Conservation (phyloP, 164 flowering plant genomes). For the Vitis rotundifolia region DNA sequence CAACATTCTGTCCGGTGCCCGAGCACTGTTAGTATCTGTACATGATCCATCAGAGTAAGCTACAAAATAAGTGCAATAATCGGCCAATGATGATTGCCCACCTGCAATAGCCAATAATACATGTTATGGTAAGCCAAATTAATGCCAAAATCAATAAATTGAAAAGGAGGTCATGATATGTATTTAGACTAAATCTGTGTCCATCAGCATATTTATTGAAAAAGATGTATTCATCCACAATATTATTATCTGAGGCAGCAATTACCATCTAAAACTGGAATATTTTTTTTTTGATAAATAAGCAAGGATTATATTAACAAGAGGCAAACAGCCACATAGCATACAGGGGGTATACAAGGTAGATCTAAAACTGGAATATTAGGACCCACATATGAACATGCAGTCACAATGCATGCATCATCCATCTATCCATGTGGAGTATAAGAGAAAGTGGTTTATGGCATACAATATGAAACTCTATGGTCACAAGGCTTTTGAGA, state of each 20-base stretch:
- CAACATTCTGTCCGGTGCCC: slow-evolving; percentile 97
- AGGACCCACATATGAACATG: neutral
- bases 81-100: slow-evolving; percentile 98
- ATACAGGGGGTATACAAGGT: too few relatives aligned
- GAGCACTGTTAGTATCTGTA: slow-evolving; percentile 89
- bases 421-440: too few relatives aligned
- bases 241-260: neutral
- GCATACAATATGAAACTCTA: too few relatives aligned
- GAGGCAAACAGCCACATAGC: too few relatives aligned
- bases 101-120: slow-evolving; percentile 43
- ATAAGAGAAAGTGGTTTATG: too few relatives aligned
- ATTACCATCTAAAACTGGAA: neutral
- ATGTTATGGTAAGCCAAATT: neutral
- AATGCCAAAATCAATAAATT: neutral
- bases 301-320: too few relatives aligned
- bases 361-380: neutral
- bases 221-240: neutral
- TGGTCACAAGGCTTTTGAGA: too few relatives aligned
- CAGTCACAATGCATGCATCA: neutral
- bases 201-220: neutral
- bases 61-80: slow-evolving; percentile 96
- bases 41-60: slow-evolving; percentile 99
- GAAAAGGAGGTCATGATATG: neutral
- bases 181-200: neutral
- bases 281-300: too few relatives aligned